Conservation (phyloP, 2,329 filamentous ascomycete genomes). For the Apiospora hydei region DNA sequence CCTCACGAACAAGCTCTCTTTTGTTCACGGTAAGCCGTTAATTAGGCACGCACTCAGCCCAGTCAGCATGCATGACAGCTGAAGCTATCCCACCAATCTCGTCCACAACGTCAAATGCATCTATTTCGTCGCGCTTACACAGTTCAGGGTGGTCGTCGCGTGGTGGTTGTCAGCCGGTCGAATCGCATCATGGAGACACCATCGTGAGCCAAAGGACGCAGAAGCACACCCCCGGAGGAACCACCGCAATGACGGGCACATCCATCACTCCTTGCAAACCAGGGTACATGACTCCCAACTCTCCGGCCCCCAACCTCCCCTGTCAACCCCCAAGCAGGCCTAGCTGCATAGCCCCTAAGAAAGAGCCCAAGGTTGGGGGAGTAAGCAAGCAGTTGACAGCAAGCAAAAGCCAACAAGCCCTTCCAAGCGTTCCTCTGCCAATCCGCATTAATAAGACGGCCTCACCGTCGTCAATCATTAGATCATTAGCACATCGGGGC, state of each 20-base stretch:
- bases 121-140: neutral
- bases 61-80: slow-evolving; percentile 4
- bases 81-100: slow-evolving; percentile 5
- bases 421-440: too few species aligned
- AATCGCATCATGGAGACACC: neutral
- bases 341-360: neutral
- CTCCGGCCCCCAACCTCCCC: neutral
- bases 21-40: neutral
- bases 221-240: neutral
- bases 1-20: neutral
- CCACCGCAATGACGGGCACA: neutral
- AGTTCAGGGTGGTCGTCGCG: neutral
- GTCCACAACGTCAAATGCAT: neutral
- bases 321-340: neutral
- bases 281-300: neutral
- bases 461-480: neutral
- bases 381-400: neutral
- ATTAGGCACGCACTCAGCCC: neutral
- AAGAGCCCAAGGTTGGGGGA: neutral
- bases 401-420: neutral
- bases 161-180: neutral
- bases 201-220: neutral
- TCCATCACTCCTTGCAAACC: neutral
- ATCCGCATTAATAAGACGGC: neutral
- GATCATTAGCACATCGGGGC: neutral